Evolutionary conservation across 805 yeast species (phyloP), one percentile per base, ranked within the genome.

Genomic region (Cyberlindnera subsufficiens): DNA sequence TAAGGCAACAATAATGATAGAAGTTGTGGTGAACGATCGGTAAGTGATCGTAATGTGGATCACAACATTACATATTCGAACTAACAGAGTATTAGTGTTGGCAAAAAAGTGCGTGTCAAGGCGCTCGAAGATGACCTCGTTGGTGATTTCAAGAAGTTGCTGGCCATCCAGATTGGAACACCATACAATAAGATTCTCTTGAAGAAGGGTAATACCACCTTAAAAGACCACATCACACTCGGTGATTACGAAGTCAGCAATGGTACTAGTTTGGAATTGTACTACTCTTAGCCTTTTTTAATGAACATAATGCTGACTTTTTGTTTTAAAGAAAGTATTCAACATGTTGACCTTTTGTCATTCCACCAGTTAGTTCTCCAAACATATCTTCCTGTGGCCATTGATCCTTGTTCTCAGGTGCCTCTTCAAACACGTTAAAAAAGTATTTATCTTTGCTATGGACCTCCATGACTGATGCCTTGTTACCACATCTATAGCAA

Each of bases 181-280:
- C 67, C 77, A 16, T 85, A 80, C 17, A 79, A 78, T 50, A 69
- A 64, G 50, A 62, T 82, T 43, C 77, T 85, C 0, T 69, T 91
- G 49, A 90, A 88, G 61, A 90, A 87, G 58, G 96, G 97, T 1
- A 82, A 88, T 55, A 82, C 78, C 51, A 77, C 86, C 0, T 80
- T 78, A 61, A 93, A 93, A 59, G 93, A 91, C 56, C 97, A 90
- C 59, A 91, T 91, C 42, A 74, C 90, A 1, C 68, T 91, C 36
- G 96, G 84, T n/a, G 99, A 91, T 62, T 91, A 93, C 59, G 99
- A 91, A 61, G 80, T 91, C 16, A 96, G 89, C 57, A 82, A 89
- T 60, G 95, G 96, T 9, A 82, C 85, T 47, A 87, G 82, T 61
- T 64, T 91, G 51, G 99, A 91, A 64, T 66, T 91, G 60, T 93